Base-by-base conservation (phyloP, 2,329 filamentous ascomycete species). In the Chaetomium strumarium region DNA sequence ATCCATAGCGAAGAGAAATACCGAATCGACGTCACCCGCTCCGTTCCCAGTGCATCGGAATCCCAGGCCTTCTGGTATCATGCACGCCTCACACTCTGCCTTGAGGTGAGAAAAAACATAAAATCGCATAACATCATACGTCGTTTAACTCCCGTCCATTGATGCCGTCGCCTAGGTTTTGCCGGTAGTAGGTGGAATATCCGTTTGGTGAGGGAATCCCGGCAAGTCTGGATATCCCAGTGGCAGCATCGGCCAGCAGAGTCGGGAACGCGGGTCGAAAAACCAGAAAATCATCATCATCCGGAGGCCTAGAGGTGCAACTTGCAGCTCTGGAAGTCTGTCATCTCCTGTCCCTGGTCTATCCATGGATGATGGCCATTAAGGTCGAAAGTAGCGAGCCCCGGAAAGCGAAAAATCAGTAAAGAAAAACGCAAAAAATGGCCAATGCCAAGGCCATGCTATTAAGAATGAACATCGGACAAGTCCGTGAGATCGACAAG, bases 11-110 rank as follows among this genome's bases (percentile, higher is more conserved):
- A 53, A 57, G 51, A 52, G 17, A 55, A 48, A 52, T 49, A 33
- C 49, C 46, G 48, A 52, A 47, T 53, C 46, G 39, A 49, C 16
- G 42, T 52, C 55, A 52, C 48, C 54, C 43, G 62, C 59, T 66
- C 66, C 39, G 13, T 66, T 65, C 60, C 51, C 59, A 59, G 54
- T 57, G 60, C 61, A 62, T 61, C 56, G 53, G 48, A 45, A 43
- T 55, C 59, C 52, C 55, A 58, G 60, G 60, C 62, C 64, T 24
- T 52, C 34, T 57, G 59, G 56, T 58, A 60, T 61, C 55, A 61
- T 56, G 54, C 54, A 50, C 51, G 50, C 44, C 55, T 44, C 39
- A 41, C 41, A 51, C 39, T 40, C 46, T 39, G 43, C 34, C 39
- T 41, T 39, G 29, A 14, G 30, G 29, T 36, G 34, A 56, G 56